These are phyloP conservation scores for Blastobotrys malaysiensis DNA, from an alignment of 1,139 yeast species.

Conservation along the genomic window DNA sequence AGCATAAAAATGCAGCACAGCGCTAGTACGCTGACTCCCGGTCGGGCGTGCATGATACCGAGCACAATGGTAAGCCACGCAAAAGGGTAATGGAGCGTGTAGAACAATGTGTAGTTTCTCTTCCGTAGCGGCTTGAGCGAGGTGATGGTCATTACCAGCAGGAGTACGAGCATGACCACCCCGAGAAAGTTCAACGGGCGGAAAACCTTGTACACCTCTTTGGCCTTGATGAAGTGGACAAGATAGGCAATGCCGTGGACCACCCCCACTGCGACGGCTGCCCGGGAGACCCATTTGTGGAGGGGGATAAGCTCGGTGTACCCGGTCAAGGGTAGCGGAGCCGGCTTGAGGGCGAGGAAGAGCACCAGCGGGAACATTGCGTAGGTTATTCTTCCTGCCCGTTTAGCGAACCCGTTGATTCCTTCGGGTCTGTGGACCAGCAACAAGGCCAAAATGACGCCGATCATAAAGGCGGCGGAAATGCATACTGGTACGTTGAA, in stretches of 20 bases:
- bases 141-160: slow-evolving; percentile 44
- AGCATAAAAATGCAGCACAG: slow-evolving; percentile 45
- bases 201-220: slow-evolving; percentile 39
- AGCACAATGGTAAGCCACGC: slow-evolving; percentile 59
- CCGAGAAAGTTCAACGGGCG: slow-evolving; percentile 57
- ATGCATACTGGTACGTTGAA: slow-evolving; percentile 32
- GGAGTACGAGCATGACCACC: slow-evolving; percentile 43
- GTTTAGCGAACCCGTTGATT: slow-evolving; percentile 23
- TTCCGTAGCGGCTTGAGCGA: slow-evolving; percentile 56
- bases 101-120: slow-evolving; percentile 53
- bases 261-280: slow-evolving; percentile 47
- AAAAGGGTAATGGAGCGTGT: slow-evolving; percentile 58
- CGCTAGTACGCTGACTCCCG: slow-evolving; percentile 53
- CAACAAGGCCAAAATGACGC: slow-evolving; percentile 25
- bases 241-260: slow-evolving; percentile 58
- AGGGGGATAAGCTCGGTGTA: slow-evolving; percentile 53
- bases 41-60: slow-evolving; percentile 72
- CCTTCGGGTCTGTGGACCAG: slow-evolving; percentile 14
- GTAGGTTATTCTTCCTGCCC: slow-evolving; percentile 55
- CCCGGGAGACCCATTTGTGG: slow-evolving; percentile 79
- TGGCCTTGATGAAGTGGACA: slow-evolving; percentile 41
- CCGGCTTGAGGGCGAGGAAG: slow-evolving; percentile 57
- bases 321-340: slow-evolving; percentile 47
- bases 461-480: slow-evolving; percentile 35
- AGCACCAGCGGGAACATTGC: slow-evolving; percentile 62